Base-by-base conservation (phyloP, 768 basidiomycete genomes). In the Tephrocybe rancida region DNA sequence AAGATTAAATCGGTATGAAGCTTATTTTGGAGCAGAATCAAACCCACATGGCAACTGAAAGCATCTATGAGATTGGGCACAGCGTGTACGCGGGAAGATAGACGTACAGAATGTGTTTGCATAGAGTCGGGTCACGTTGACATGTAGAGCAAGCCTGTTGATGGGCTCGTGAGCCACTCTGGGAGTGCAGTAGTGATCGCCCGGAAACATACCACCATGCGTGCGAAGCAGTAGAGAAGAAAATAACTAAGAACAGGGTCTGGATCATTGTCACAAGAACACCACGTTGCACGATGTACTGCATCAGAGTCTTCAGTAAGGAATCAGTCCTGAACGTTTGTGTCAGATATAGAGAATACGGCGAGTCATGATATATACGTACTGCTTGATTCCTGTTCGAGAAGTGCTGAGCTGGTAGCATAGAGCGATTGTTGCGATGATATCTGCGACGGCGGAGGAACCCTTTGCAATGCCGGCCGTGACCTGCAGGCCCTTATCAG, bases 111-210 rank as follows among this genome's bases (percentile, higher is more conserved):
- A 73, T 2, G 71, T 72, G 51, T 73, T 73, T 16, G 69, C 70
- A 52, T 74, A 74, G n/a, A 74, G 64, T 48, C 70, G 73, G 26
- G 72, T 73, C 5, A 73, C 67, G 49, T 73, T 73, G 43, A 73
- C 64, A 52, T 75, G 73, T 49, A 75, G 63, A 9, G 72, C 68
- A 21, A 75, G 62, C 73, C 73, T 74, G 39, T 25, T 19, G n/a
- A 18, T 3, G 5, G 30, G n/a, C n/a, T 24, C 16, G 11, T 41
- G 18, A 44, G 2, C 18, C 11, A 24, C 5, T 27, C 30, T 4
- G 18, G 24, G 26, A 38, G 16, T 21, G n/a, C 30, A 41, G 14
- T 16, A 42, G 19, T 18, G 37, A 22, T 18, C 9, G 47, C 16
- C 22, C 11, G 35, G 19, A 24, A 3, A 19, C 62, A 25, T 56